A percentile compares a stretch with the other conserved stretches of the same genome.
Conservation (phyloP, 257 asterid species). For the Leonotis leonurus region DNA sequence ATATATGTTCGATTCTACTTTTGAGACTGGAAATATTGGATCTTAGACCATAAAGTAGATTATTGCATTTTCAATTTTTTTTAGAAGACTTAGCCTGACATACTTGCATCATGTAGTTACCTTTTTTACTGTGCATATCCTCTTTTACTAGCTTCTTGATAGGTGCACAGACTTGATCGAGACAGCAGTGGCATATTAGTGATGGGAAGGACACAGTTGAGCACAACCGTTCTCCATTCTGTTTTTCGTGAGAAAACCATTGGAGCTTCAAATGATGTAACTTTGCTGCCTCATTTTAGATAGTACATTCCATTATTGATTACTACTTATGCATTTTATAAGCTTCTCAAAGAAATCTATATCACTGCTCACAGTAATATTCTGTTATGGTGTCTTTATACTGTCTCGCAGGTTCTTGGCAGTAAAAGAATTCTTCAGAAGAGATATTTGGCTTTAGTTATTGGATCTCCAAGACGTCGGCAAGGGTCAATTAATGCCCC, state of each 20-base stretch:
- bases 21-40: background rate
- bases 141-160: constrained; percentile 40
- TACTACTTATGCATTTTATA: background rate
- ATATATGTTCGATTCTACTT: background rate
- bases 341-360: background rate
- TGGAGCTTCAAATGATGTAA: constrained; percentile 50
- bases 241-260: constrained; percentile 84
- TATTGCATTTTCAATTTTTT: background rate
- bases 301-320: background rate
- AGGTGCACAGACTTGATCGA: constrained; percentile 98
- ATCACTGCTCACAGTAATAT: background rate
- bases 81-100: background rate
- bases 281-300: background rate
- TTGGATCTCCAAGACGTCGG: constrained; percentile 79
- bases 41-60: background rate
- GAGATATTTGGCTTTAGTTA: constrained; percentile 86
- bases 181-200: constrained; percentile 93
- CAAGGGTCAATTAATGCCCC: constrained; percentile 69
- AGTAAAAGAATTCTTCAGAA: constrained; percentile 48
- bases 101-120: background rate
- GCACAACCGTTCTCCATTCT: constrained; percentile 76
- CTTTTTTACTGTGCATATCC: constrained; percentile 19
- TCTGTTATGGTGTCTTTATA: constrained; percentile 1
- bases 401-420: constrained; percentile 35
- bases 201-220: constrained; percentile 89